These are phyloP conservation scores for Pseudonitzschia multiseries DNA, from an alignment of 108 stramenopile species.

Conservation along the genomic window DNA sequence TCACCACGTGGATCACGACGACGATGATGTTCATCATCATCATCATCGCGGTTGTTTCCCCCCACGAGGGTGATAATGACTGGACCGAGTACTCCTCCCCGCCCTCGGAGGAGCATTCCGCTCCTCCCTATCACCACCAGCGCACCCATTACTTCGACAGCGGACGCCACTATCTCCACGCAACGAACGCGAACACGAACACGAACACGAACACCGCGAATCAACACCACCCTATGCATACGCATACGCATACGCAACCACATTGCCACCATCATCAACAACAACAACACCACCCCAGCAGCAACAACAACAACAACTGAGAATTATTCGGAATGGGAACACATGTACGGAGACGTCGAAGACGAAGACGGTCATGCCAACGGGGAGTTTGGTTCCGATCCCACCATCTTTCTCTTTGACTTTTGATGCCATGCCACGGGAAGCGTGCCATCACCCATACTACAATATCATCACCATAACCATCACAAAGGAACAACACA, in stretches of 20 bases:
- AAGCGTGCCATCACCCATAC: too few relatives aligned
- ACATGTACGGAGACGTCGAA: constrained; percentile 6
- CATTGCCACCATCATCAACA: neutral
- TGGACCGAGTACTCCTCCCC: neutral
- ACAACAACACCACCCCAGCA: neutral
- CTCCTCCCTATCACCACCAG: constrained; percentile 6
- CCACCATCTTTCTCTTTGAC: constrained; percentile 10
- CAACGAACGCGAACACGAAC: too few relatives aligned
- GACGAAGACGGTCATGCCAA: neutral
- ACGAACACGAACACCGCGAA: neutral
- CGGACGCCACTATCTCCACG: neutral
- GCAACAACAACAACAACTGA: neutral
- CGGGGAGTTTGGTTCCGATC: neutral
- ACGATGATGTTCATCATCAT: too few relatives aligned
- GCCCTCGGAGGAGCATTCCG: neutral
- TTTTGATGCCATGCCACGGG: neutral
- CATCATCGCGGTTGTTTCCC: neutral
- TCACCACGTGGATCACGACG: neutral
- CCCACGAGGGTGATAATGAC: neutral
- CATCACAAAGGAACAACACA: too few relatives aligned
- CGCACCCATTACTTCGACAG: neutral
- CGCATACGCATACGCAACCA: too few relatives aligned
- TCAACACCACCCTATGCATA: neutral
- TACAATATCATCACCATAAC: too few relatives aligned
- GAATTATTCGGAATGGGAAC: constrained; percentile 7